Evolutionary conservation across 2,329 filamentous ascomycete genomes (phyloP).

Genomic region (Botrytis elliptica): DNA sequence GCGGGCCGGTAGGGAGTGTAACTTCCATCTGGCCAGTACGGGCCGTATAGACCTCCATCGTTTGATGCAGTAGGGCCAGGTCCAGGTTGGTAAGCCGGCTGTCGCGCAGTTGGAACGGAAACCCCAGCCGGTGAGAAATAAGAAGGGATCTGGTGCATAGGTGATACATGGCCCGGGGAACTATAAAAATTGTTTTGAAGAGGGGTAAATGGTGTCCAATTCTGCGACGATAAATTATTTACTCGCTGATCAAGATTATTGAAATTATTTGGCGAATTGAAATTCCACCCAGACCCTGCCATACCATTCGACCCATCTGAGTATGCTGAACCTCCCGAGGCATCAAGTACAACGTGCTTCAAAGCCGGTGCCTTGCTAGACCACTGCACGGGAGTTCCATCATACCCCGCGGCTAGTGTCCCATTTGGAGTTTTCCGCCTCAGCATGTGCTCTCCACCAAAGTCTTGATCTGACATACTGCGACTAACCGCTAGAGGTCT

Average conservation of each 20-base stretch:
- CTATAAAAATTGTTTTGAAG: constrained; percentile 30
- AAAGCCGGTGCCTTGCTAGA: constrained; percentile 70
- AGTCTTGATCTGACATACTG: constrained; percentile 47
- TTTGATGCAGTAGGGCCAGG: constrained; percentile 58
- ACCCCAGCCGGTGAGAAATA: constrained; percentile 43
- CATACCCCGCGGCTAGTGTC: constrained; percentile 88
- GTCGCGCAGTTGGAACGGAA: constrained; percentile 57
- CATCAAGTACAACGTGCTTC: constrained; percentile 79
- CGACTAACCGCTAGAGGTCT: constrained; percentile 23
- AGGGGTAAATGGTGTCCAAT: constrained; percentile 23
- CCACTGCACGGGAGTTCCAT: constrained; percentile 75
- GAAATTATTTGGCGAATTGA: constrained; percentile 20
- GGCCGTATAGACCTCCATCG: constrained; percentile 56
- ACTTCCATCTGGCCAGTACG: constrained; percentile 64
- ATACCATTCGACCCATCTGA: constrained; percentile 23
- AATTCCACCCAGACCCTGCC: constrained; percentile 2
- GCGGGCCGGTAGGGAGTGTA: constrained; percentile 54
- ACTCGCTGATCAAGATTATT: constrained; percentile 24
- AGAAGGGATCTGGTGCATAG: constrained; percentile 29
- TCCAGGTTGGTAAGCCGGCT: constrained; percentile 57
- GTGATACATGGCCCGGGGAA: constrained; percentile 32
- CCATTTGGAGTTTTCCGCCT: constrained; percentile 91
- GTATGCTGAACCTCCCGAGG: constrained; percentile 39
- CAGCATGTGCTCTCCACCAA: constrained; percentile 58
- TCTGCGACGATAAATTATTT: constrained; percentile 12